Percentiles rank a stretch among this genome's conserved stretches.
phyloP scores from a whole-genome alignment of 495 filamentous ascomycete species.

The Annulohypoxylon moriforme region DNA sequence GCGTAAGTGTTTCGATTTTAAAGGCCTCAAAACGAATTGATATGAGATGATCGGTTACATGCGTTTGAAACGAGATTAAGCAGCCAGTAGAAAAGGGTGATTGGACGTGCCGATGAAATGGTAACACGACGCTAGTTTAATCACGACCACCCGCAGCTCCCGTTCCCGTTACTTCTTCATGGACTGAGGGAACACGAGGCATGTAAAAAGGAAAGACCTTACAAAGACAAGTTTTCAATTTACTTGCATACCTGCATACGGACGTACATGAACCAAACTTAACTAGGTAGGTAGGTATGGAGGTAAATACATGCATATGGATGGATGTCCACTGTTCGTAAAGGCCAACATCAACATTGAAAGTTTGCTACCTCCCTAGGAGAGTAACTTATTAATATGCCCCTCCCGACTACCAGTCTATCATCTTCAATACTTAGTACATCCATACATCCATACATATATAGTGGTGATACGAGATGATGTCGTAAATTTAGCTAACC shows the following conservation, averaged over 20 bases:
- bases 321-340: not conserved
- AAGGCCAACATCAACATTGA: not conserved
- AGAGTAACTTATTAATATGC: not conserved
- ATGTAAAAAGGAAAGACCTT: not conserved
- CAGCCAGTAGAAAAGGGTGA: conserved; percentile 3
- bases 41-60: conserved; percentile 6
- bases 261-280: not conserved
- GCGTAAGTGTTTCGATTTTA: conserved; percentile 5
- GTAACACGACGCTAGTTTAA: conserved; percentile 22
- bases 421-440: not conserved
- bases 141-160: not conserved
- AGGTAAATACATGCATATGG: conserved; percentile 1
- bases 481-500: conserved; percentile 21
- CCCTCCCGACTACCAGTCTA: not conserved
- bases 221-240: conserved; percentile 8
- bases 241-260: conserved; percentile 3
- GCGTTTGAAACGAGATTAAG: conserved; percentile 17
- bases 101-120: conserved; percentile 3
- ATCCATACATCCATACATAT: not conserved
- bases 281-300: not conserved
- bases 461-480: conserved; percentile 29
- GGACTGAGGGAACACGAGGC: conserved; percentile 7
- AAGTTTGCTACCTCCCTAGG: not conserved
- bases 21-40: conserved; percentile 7
- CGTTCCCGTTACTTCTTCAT: conserved; percentile 17